Percentiles rank a stretch among this genome's conserved stretches.
phyloP scores from a whole-genome alignment of 2,329 filamentous ascomycete genomes.

The Cladosporium sp. region DNA sequence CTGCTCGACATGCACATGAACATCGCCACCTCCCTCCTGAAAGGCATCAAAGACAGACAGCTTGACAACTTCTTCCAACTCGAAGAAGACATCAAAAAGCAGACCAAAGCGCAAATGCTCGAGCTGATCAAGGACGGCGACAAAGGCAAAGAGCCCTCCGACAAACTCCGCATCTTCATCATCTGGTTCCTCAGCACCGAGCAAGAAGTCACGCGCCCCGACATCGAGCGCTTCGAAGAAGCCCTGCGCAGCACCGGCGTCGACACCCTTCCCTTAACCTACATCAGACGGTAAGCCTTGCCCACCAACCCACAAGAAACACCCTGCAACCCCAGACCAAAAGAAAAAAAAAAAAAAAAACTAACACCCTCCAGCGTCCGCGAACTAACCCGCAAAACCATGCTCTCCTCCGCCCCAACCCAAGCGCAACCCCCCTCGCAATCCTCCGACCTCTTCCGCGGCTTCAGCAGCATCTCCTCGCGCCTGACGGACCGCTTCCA shows the following conservation, averaged over 20 bases:
- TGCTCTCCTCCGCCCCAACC: constrained; percentile 80
- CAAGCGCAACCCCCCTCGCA: constrained; percentile 53
- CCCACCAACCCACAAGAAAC: background rate
- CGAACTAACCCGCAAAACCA: constrained; percentile 95
- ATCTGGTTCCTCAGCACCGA: constrained; percentile 97
- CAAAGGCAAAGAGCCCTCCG: constrained; percentile 78
- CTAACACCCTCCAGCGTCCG: constrained; percentile 58
- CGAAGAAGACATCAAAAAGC: constrained; percentile 88
- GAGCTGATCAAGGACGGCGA: constrained; percentile 76
- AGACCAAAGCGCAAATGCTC: constrained; percentile 82
- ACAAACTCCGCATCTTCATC: constrained; percentile 91
- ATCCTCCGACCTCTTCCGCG: constrained; percentile 75
- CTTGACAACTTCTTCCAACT: constrained; percentile 95
- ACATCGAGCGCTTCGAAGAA: constrained; percentile 83
- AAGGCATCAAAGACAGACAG: constrained; percentile 90
- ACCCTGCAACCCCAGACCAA: too few relatives aligned
- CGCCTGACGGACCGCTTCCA: constrained; percentile 92
- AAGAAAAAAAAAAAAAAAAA: background rate
- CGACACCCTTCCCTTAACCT: constrained; percentile 73
- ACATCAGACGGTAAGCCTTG: constrained; percentile 68
- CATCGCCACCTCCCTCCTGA: constrained; percentile 73
- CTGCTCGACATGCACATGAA: constrained; percentile 99
- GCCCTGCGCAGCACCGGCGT: constrained; percentile 71
- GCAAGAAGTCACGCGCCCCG: constrained; percentile 74
- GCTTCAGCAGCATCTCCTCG: constrained; percentile 87